Base-by-base conservation (phyloP, 148 eudicot genomes). In the Polygonum maritimum region DNA sequence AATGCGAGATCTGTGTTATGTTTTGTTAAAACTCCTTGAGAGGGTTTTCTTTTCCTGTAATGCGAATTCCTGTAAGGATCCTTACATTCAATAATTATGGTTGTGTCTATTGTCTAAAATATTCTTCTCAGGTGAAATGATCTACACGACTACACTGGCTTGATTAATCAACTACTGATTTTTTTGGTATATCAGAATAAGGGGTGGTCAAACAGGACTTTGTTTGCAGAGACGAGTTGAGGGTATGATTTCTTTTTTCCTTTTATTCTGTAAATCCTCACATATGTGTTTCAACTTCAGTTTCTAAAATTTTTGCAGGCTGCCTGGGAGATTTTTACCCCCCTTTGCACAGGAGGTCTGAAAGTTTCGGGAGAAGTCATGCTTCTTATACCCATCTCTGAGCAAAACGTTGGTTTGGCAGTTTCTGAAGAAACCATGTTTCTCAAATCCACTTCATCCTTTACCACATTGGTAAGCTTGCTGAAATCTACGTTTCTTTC, bases 261-360 rank as follows among this genome's bases (percentile, higher is more conserved):
- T 44, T 44, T 44, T 44, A 9, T 44, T 44, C 9, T 15, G 11
- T 31, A 57, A 8, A 8, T 13, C 18, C 35, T 54, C 35, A 5
- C 40, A 19, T 57, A 48, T 38, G 15, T 35, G 14, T 10, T 26
- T 35, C 14, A 1, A 71, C 13, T 39, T 3, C 7, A 11, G 48
- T 40, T 39, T 22, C 22, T 21, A 8, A 39, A 21, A 15, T 7
- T 44, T 3, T 62, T 83, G 60, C 84, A 92, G 98, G 95, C 89
- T 54, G 98, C 98, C 2, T 94, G 98, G 98, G 92, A 94, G 88
- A 94, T 94, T 31, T 92, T 94, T 74, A 94, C 98, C 2, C 98
- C 98, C 49, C 85, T 51, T 87, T 94, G 55, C 95, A 94, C 83
- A 82, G 85, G 19, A 19, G 75, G 54, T 45, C 52, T 41, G 16